phyloP scores from a whole-genome alignment of 495 filamentous ascomycete species.

The Emericellopsis terricola region DNA sequence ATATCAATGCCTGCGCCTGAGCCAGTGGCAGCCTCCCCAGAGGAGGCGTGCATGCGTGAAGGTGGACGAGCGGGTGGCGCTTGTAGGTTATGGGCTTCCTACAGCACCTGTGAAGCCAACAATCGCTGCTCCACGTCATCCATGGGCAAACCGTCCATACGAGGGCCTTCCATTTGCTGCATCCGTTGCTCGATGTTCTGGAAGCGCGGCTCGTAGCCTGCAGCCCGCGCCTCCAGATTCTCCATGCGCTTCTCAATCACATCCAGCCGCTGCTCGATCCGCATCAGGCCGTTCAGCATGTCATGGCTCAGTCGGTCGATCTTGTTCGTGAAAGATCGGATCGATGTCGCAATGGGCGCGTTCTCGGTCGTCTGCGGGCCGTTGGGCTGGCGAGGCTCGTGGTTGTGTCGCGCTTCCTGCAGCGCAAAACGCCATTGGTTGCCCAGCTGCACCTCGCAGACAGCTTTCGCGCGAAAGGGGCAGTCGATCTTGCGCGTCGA shows the following conservation, averaged over 20 bases:
- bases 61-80: too few relatives aligned
- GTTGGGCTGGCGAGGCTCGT: conserved; percentile 24
- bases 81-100: not conserved
- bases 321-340: conserved; percentile 27
- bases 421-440: conserved; percentile 33
- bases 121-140: conserved; percentile 23
- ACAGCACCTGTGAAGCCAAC: conserved; percentile 5
- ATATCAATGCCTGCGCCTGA: too few relatives aligned
- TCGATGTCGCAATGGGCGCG: conserved; percentile 24
- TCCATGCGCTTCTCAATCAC: conserved; percentile 20
- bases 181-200: conserved; percentile 19
- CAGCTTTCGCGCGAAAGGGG: conserved; percentile 32
- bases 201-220: conserved; percentile 4
- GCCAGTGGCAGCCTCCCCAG: too few relatives aligned
- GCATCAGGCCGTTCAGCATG: conserved; percentile 14
- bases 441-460: conserved; percentile 29
- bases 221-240: conserved; percentile 21
- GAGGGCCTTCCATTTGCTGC: conserved; percentile 4
- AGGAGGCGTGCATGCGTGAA: too few relatives aligned
- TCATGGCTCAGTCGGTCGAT: conserved; percentile 28
- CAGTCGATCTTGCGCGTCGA: conserved; percentile 34
- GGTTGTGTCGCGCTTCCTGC: conserved; percentile 27
- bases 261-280: conserved; percentile 24
- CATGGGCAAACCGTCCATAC: conserved; percentile 25
- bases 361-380: conserved; percentile 25